Conservation (phyloP, 805 yeast species). For the Zygotorulaspora danielsina region DNA sequence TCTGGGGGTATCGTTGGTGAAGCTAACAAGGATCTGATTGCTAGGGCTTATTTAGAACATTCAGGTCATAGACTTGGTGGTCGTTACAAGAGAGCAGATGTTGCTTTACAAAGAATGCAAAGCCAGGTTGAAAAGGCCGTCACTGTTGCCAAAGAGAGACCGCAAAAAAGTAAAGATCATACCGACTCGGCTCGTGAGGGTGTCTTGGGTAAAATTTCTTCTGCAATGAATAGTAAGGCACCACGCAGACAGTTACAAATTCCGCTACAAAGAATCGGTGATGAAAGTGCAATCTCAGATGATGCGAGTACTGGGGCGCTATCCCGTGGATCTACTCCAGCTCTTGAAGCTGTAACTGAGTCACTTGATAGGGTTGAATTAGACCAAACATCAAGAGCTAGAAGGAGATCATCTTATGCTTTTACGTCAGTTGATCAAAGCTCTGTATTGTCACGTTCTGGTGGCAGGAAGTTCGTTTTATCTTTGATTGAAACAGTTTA, state of each 20-base stretch:
- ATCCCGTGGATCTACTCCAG: slow-evolving; percentile 23
- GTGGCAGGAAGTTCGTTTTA: slow-evolving; percentile 51
- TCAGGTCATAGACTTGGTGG: slow-evolving; percentile 90
- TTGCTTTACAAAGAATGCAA: slow-evolving; percentile 95
- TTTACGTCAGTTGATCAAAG: slow-evolving; percentile 35
- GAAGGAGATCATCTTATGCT: slow-evolving; percentile 38
- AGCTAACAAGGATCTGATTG: slow-evolving; percentile 70
- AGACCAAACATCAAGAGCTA: slow-evolving; percentile 23
- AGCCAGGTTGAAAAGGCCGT: slow-evolving; percentile 97
- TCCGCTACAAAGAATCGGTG: slow-evolving; percentile 32
- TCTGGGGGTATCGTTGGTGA: slow-evolving; percentile 40
- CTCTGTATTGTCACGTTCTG: slow-evolving; percentile 35
- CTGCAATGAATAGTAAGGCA: slow-evolving; percentile 73
- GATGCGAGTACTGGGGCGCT: slow-evolving; percentile 13
- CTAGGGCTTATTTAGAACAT: slow-evolving; percentile 85
- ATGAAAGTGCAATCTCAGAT: slow-evolving; percentile 33
- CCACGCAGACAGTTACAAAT: slow-evolving; percentile 83
- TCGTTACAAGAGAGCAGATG: slow-evolving; percentile 75
- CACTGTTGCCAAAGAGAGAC: slow-evolving; percentile 86
- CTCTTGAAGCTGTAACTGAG: slow-evolving; percentile 32
- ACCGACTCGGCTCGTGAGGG: slow-evolving; percentile 56
- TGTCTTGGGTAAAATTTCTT: slow-evolving; percentile 82
- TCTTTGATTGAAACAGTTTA: slow-evolving; percentile 74
- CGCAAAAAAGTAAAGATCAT: slow-evolving; percentile 51
- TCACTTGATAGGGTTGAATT: slow-evolving; percentile 33